Base-by-base conservation (phyloP, 2,329 filamentous ascomycete genomes). In the Fusarium beomiforme region DNA sequence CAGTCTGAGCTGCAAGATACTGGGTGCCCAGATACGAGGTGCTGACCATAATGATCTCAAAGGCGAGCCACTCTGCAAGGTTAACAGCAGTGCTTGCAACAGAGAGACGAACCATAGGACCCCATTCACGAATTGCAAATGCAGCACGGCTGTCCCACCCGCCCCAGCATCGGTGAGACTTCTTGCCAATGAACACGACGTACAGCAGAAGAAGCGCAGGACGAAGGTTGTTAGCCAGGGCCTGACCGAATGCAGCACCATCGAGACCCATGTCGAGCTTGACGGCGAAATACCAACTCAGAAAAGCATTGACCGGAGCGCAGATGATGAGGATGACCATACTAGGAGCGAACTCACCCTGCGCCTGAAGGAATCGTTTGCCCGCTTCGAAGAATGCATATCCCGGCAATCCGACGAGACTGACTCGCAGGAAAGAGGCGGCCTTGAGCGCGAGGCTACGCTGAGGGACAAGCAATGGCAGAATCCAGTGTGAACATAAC, bases 331-430 rank as follows among this genome's bases (percentile, higher is more conserved):
- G 80, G 23, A 87, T 81, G 16, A 82, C 79, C 72, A 87, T 81
- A n/a, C 83, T 84, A 7, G 83, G 84, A 29, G 83, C 83, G 78
- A 88, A 88, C 31, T 86, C 79, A 4, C 87, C 86, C 67, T 88
- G 87, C 0, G 87, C 85, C 71, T 88, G 86, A 8, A 87, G 82
- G 65, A 87, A 88, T 6, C 86, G 80, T 76, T 88, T 89, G 8
- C 84, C 82, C 1, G 85, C 85, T 67, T 88, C 87, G 50, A 88
- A 89, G 21, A 82, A 81, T 3, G 84, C 85, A 59, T 87, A 89
- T 6, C 85, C 86, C 1, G 86, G 86, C 4, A 86, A 78, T 2
- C 86, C 85, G 13, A 86, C 76, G 4, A 88, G 78, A 53, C 85
- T 83, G 31, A 86, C 80, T 9, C 82, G 80, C 47, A 88, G 73